These are phyloP conservation scores for Fusarium sp. DNA, from an alignment of 2,329 filamentous ascomycete species.

Conservation along the genomic window DNA sequence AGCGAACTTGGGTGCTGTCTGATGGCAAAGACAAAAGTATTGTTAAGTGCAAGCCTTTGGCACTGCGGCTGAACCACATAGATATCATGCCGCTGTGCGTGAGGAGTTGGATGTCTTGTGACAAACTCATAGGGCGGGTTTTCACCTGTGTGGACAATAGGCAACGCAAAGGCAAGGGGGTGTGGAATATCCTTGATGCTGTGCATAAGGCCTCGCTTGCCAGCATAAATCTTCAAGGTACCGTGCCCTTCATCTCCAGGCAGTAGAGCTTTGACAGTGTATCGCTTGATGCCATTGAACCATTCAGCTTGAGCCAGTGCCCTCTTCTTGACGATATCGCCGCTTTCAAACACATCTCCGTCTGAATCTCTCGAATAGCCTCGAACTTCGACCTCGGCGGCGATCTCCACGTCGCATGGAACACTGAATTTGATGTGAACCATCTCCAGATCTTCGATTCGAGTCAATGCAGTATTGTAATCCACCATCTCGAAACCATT, in stretches of 20 bases:
- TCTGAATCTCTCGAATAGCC: constrained; percentile 84
- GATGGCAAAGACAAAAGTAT: constrained; percentile 97
- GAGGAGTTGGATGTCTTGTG: constrained; percentile 91
- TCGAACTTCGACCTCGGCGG: constrained; percentile 90
- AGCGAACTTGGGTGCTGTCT: constrained; percentile 84
- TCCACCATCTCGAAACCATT: constrained; percentile 82
- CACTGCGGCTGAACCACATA: constrained; percentile 98
- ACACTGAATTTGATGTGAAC: constrained; percentile 89
- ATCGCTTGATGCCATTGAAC: constrained; percentile 86
- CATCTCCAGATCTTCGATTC: constrained; percentile 93
- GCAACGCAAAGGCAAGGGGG: constrained; percentile 87
- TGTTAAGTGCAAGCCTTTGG: constrained; percentile 86
- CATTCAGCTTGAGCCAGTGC: constrained; percentile 93
- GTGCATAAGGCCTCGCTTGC: constrained; percentile 95
- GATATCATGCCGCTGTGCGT: constrained; percentile 96
- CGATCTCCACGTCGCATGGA: constrained; percentile 88
- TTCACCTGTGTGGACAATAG: constrained; percentile 87
- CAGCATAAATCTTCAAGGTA: constrained; percentile 89
- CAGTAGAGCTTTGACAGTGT: constrained; percentile 90
- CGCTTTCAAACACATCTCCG: constrained; percentile 92
- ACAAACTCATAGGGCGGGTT: constrained; percentile 96
- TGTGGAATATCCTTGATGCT: constrained; percentile 97
- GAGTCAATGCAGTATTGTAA: constrained; percentile 87
- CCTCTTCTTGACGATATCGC: constrained; percentile 84
- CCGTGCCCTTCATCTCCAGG: constrained; percentile 93